Evolutionary conservation across 1,284 basidiomycete species (phyloP), one percentile per base, ranked within the genome.

Genomic region (Ustilago sp.): DNA sequence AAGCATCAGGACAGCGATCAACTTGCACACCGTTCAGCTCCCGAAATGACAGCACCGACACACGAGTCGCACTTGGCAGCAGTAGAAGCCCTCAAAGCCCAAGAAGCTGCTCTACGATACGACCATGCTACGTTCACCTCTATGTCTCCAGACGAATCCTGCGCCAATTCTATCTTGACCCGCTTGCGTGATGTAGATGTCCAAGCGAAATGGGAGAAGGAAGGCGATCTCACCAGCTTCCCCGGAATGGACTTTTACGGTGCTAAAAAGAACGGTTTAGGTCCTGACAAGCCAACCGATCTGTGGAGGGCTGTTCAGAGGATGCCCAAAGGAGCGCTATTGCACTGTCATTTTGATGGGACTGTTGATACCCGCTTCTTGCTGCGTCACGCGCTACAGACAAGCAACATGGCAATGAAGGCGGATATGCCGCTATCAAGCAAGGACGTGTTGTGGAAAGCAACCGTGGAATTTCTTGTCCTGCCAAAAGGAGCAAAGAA

Each of bases 281-380:
- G 66, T 0, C 51, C 45, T 34, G 45, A 50, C 31, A 58, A 61
- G 23, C 53, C 70, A 1, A 70, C 68, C n/a, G 59, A 56, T n/a
- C 50, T 70, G 3, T 76, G 74, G 77, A 48, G 63, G 2, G 59
- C 63, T 4, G 51, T 73, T 23, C 59, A 41, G 8, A 23, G 60
- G 23, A 82, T 82, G 78, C 80, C 80, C 4, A 82, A 82, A 47
- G 80, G 80, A 4, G 78, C 75, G 7, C 54, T 76, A 4, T 51
- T 82, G 47, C 80, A 82, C 47, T 80, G 80, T 54, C 80, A 83
- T 32, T 79, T 83, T 60, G 82, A 83, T 52, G 82, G 76, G 6
- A 82, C 79, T 1, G 78, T 82, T 17, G 76, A 81, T 35, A 67
- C 73, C 1, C 59, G 64, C 32, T 82, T 80, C 28, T 43, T 82